Percentiles rank a stretch among this genome's conserved stretches.
phyloP scores from a whole-genome alignment of 140 eudicot species.

The Erigeron philadelphicus region DNA sequence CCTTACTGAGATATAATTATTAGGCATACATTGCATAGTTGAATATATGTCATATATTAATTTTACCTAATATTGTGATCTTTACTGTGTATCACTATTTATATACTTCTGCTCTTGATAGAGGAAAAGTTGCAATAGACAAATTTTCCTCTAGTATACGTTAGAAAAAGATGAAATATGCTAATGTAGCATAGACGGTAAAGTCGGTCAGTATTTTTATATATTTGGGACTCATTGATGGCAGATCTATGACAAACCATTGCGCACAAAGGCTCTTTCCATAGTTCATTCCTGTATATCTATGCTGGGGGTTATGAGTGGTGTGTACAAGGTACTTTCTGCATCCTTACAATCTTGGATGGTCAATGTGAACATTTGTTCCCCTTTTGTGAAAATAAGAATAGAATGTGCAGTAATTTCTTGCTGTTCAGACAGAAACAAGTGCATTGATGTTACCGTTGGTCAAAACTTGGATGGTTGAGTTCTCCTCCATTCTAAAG shows the following conservation, averaged over 20 bases:
- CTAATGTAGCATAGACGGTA: constrained; percentile 16
- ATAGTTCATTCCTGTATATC: constrained; percentile 75
- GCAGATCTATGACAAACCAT: constrained; percentile 72
- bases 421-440: constrained; percentile 58
- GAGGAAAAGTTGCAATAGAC: neutral
- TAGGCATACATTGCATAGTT: no score
- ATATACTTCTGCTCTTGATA: no score
- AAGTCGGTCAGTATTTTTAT: constrained; percentile 16
- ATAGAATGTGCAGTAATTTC: constrained; percentile 12
- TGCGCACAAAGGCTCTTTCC: constrained; percentile 76
- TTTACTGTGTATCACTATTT: no score
- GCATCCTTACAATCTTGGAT: constrained; percentile 1
- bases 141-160: neutral
- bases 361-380: constrained; percentile 13
- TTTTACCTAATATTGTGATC: no score
- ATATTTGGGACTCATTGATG: constrained; percentile 12
- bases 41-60: no score
- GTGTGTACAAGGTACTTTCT: constrained; percentile 80
- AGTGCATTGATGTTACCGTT: constrained; percentile 63
- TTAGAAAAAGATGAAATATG: constrained; percentile 6
- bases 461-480: constrained; percentile 80
- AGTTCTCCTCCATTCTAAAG: constrained; percentile 59
- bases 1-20: no score
- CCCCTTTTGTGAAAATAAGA: constrained; percentile 8
- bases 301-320: constrained; percentile 85